These are phyloP conservation scores for Excoecaria agallocha DNA, from an alignment of 345 rosid species.

Conservation along the genomic window DNA sequence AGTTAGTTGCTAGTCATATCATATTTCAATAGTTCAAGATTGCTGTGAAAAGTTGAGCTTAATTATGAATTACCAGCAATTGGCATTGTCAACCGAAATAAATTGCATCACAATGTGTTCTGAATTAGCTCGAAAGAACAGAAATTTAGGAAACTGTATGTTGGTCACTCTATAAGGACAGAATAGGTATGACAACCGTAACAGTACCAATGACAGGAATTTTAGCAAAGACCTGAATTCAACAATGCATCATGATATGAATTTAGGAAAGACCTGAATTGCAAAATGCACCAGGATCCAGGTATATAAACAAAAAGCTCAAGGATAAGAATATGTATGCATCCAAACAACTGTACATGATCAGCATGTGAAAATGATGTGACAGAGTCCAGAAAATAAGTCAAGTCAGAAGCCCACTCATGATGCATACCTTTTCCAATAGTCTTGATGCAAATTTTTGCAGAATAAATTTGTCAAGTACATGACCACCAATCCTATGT, in stretches of 20 bases:
- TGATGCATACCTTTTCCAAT: conserved; percentile 64
- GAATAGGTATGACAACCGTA: not conserved
- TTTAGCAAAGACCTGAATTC: not conserved
- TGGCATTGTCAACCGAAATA: not conserved
- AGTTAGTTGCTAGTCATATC: too few relatives aligned
- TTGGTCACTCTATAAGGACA: not conserved
- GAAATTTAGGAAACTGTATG: not conserved
- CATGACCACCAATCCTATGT: conserved; percentile 97
- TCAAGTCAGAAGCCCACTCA: conserved; percentile 4
- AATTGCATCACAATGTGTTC: not conserved
- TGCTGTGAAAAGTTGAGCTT: not conserved
- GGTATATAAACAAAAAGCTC: not conserved
- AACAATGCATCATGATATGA: not conserved
- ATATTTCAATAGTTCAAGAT: too few relatives aligned
- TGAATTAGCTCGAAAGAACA: not conserved
- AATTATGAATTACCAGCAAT: not conserved
- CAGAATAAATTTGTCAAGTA: conserved; percentile 80
- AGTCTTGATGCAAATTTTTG: conserved; percentile 69
- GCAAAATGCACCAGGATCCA: not conserved
- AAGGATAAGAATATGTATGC: not conserved
- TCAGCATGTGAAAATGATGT: not conserved
- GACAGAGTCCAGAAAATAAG: conserved; percentile 1
- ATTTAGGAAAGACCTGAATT: not conserved
- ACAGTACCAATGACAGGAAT: not conserved
- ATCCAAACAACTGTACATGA: not conserved